phyloP scores from a whole-genome alignment of 1,284 basidiomycete genomes.

The Melampsora allii-populina region DNA sequence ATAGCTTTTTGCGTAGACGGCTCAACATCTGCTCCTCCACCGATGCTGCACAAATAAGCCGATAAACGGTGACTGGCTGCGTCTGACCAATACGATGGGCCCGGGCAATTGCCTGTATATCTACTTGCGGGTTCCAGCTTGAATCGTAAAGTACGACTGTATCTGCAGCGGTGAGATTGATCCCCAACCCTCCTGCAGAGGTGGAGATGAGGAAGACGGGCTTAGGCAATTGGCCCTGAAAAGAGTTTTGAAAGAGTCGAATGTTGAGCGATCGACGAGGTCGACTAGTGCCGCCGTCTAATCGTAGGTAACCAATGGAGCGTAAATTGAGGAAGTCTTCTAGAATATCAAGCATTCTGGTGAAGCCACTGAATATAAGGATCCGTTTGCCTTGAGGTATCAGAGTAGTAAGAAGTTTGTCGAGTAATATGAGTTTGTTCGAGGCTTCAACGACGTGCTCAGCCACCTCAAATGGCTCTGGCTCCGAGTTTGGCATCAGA shows the following conservation, averaged over 20 bases:
- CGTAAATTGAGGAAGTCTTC: constrained; percentile 47
- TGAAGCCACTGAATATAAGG: constrained; percentile 58
- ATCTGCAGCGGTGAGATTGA: constrained; percentile 47
- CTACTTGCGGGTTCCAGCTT: constrained; percentile 47
- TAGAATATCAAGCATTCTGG: constrained; percentile 47
- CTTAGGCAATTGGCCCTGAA: not conserved
- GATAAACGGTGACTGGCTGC: constrained; percentile 47
- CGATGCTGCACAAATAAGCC: constrained; percentile 52
- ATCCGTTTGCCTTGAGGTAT: constrained; percentile 48
- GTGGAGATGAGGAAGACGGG: constrained; percentile 48
- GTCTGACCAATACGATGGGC: constrained; percentile 49
- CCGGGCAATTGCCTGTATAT: constrained; percentile 48
- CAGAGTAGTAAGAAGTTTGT: constrained; percentile 47
- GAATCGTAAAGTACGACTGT: constrained; percentile 47
- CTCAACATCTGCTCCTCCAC: constrained; percentile 67
- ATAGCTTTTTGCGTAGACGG: constrained; percentile 62
- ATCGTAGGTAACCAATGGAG: constrained; percentile 44
- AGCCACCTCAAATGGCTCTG: constrained; percentile 58
- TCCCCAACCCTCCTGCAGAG: constrained; percentile 52
- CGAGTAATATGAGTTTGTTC: constrained; percentile 51
- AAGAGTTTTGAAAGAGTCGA: constrained; percentile 60
- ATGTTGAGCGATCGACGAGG: constrained; percentile 62
- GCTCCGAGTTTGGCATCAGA: constrained; percentile 58
- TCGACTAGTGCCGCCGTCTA: constrained; percentile 52
- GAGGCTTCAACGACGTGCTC: constrained; percentile 62